phyloP scores from a whole-genome alignment of 2,329 filamentous ascomycete genomes.

The Talaromyces sp. region DNA sequence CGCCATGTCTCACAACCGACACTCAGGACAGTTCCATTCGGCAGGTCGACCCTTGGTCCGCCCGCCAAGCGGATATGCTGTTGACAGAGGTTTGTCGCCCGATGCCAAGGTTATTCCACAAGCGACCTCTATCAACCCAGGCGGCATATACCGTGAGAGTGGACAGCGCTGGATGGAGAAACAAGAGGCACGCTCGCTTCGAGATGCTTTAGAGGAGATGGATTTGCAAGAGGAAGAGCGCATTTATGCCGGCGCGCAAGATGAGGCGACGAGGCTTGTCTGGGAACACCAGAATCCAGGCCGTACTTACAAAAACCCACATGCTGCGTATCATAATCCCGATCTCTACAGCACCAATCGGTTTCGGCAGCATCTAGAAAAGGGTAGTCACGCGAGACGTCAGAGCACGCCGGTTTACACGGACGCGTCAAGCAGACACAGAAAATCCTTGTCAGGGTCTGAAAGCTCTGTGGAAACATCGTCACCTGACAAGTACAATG shows the following conservation, averaged over 20 bases:
- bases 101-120: constrained; percentile 25
- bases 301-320: constrained; percentile 43
- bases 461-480: constrained; percentile 13
- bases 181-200: constrained; percentile 52
- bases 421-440: background rate
- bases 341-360: constrained; percentile 24
- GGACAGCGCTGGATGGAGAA: constrained; percentile 52
- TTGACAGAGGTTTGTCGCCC: constrained; percentile 33
- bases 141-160: constrained; percentile 49
- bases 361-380: constrained; percentile 41
- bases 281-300: constrained; percentile 56
- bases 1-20: constrained; percentile 35
- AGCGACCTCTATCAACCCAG: constrained; percentile 34
- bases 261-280: constrained; percentile 61
- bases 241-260: constrained; percentile 53
- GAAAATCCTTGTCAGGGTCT: constrained; percentile 11
- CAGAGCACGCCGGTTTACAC: constrained; percentile 24
- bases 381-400: constrained; percentile 40
- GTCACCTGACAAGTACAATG: constrained; percentile 4
- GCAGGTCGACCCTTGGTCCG: constrained; percentile 35
- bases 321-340: constrained; percentile 42
- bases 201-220: constrained; percentile 54
- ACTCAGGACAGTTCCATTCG: constrained; percentile 16
- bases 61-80: constrained; percentile 26
- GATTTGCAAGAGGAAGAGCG: constrained; percentile 51